Evolutionary conservation across 768 basidiomycete species (phyloP), one percentile per base, ranked within the genome.

Genomic region (Butyriboletus loyo): DNA sequence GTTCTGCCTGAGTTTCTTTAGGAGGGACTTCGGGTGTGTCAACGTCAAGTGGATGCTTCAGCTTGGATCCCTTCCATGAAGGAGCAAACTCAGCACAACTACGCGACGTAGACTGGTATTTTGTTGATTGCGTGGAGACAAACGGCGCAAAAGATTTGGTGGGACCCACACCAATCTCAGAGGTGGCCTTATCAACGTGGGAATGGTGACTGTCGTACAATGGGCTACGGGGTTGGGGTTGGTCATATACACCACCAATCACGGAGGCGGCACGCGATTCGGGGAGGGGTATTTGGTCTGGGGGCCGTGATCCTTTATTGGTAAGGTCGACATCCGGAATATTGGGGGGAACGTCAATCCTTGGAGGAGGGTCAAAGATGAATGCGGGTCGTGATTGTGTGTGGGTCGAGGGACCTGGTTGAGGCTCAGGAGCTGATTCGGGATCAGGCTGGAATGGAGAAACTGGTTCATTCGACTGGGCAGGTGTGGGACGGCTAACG

Each of bases 261-360:
- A 62, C 68, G 1, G 69, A 70, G 15, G 57, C 64, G 1, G 68
- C 67, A 4, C 68, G 67, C n/a, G 69, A 67, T 35, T 55, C 49
- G 14, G 68, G 67, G 15, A 69, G 62, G 15, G 61, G 58, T 3
- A 69, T 49, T 46, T 54, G 52, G 1, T 58, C 60, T 27, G 67
- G 61, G 7, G n/a, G 50, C n/a, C 17, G 48, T 22, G 59, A 50
- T 43, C 5, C 11, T 34, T 32, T 44, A 14, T 36, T 34, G 46
- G 5, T 41, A 25, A 28, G 39, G 37, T 59, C 59, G 7, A 52
- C 34, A 21, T 69, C 65, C n/a, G 57, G 53, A 8, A 67, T 59
- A 21, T 59, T 43, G 17, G 53, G 52, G 9, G 59, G 55, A 25
- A 49, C 14, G n/a, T 55, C 52, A 0, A 64, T 30, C 11, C 35